These are phyloP conservation scores for Phoma sp. DNA, from an alignment of 2,329 filamentous ascomycete genomes.

Conservation along the genomic window DNA sequence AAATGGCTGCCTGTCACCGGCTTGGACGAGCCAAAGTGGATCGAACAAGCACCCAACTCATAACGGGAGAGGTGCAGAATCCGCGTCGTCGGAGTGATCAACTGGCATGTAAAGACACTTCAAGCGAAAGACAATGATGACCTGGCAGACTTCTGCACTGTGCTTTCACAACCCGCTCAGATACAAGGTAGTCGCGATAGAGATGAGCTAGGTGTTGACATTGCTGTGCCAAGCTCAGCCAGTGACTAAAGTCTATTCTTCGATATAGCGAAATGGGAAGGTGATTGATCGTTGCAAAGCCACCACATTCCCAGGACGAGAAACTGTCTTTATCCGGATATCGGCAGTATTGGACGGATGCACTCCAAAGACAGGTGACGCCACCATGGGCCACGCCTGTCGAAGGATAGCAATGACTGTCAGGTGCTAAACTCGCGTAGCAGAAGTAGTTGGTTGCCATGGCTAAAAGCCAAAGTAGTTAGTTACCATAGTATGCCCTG, in stretches of 20 bases:
- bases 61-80: not conserved
- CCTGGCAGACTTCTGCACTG: not conserved
- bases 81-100: not conserved
- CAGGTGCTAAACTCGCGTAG: not conserved
- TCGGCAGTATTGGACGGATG: not conserved
- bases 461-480: not conserved
- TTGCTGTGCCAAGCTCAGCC: not conserved
- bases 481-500: not conserved
- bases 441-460: not conserved
- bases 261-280: slow-evolving; percentile 2
- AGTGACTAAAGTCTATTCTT: not conserved
- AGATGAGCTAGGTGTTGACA: not conserved
- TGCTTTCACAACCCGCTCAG: not conserved
- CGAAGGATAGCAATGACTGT: not conserved
- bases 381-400: not conserved
- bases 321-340: not conserved
- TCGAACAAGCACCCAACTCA: not conserved
- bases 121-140: not conserved
- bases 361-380: not conserved
- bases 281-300: not conserved
- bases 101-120: not conserved
- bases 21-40: not conserved
- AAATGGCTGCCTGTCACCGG: slow-evolving; percentile 10
- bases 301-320: not conserved
- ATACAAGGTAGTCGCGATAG: not conserved